phyloP scores from a whole-genome alignment of 2,329 filamentous ascomycete genomes.

The Cercospora sojina region DNA sequence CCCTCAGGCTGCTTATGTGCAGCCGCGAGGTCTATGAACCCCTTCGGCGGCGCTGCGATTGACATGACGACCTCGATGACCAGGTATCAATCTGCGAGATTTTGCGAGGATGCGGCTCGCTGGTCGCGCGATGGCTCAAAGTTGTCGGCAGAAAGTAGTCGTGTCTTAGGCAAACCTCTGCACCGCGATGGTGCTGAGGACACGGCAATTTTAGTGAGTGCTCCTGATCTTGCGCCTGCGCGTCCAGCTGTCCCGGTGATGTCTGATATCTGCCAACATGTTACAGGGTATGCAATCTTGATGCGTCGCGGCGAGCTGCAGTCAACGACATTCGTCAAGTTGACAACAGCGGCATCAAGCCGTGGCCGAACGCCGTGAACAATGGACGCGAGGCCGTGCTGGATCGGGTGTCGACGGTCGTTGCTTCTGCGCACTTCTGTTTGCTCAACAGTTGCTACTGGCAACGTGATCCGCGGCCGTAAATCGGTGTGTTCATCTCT shows the following conservation, averaged over 20 bases:
- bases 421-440: not conserved
- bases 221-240: not conserved
- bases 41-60: slow-evolving; percentile 20
- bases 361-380: not conserved
- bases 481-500: not conserved
- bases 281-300: not conserved
- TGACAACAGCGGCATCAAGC: not conserved
- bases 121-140: not conserved
- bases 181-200: not conserved
- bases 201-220: not conserved
- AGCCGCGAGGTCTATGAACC: slow-evolving; percentile 31
- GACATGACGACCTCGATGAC: not conserved
- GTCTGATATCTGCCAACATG: not conserved
- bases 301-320: not conserved
- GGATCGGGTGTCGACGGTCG: not conserved
- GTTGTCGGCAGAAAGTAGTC: not conserved
- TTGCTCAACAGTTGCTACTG: not conserved
- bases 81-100: not conserved
- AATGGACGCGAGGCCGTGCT: not conserved
- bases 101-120: not conserved
- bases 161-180: not conserved
- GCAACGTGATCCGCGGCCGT: slow-evolving; percentile 4
- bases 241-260: not conserved
- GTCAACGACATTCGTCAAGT: not conserved
- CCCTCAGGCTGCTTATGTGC: slow-evolving; percentile 20